Conservation (phyloP, 805 yeast genomes). For the Yarrowia sp. region DNA sequence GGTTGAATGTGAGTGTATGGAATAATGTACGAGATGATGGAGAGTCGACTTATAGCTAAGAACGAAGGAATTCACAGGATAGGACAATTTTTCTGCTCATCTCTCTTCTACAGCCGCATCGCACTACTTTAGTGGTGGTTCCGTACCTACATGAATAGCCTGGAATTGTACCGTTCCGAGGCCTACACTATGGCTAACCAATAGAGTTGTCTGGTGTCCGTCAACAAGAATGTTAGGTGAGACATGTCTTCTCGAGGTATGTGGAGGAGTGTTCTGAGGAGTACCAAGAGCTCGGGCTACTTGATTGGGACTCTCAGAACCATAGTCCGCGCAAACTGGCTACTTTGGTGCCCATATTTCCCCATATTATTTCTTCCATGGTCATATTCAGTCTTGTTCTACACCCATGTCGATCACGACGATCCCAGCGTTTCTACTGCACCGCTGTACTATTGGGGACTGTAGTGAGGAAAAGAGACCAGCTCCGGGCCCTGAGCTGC, state of each 20-base stretch:
- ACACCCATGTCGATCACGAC: conserved; percentile 14
- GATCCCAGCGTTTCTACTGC: conserved; percentile 13
- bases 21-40: neutral
- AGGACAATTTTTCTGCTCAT: too few relatives aligned
- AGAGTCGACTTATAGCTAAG: neutral
- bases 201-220: neutral
- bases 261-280: neutral
- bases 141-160: too few relatives aligned
- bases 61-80: too few relatives aligned
- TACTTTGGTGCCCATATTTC: neutral
- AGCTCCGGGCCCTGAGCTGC: too few relatives aligned
- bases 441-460: neutral
- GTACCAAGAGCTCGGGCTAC: neutral
- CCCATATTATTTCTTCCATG: neutral
- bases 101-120: neutral
- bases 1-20: neutral
- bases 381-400: neutral
- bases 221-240: conserved; percentile 9
- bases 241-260: conserved; percentile 11
- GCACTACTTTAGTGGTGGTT: neutral
- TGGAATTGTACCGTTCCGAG: too few relatives aligned
- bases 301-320: too few relatives aligned
- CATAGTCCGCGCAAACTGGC: too few relatives aligned
- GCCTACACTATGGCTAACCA: neutral
- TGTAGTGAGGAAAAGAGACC: too few relatives aligned